Evolutionary conservation across 768 basidiomycete species (phyloP).

Genomic region (Lactarius sanguifluus): DNA sequence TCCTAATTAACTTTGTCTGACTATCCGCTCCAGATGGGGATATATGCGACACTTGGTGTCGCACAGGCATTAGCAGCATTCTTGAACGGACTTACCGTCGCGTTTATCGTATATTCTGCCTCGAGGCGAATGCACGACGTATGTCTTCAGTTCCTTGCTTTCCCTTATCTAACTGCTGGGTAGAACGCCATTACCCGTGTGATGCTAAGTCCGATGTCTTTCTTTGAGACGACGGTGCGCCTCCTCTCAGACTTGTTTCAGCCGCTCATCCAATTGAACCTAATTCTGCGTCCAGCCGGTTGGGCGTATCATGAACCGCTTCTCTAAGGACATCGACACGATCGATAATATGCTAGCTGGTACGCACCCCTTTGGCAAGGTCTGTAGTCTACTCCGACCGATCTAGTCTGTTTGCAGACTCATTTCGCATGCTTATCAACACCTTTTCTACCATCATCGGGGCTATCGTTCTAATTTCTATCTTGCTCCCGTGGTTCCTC

Average conservation of each 20-base stretch:
- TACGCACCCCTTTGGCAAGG: constrained; percentile 29
- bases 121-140: constrained; percentile 67
- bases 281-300: constrained; percentile 53
- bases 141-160: constrained; percentile 20
- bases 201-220: constrained; percentile 85
- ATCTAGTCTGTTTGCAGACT: constrained; percentile 42
- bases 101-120: constrained; percentile 73
- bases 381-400: constrained; percentile 14
- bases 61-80: constrained; percentile 68
- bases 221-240: constrained; percentile 81
- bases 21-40: constrained; percentile 58
- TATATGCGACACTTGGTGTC: constrained; percentile 74
- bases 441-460: constrained; percentile 69
- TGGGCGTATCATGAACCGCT: constrained; percentile 88
- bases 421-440: constrained; percentile 67
- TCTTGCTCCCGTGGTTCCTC: constrained; percentile 82
- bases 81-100: constrained; percentile 62
- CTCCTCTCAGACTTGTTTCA: neutral
- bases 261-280: constrained; percentile 24
- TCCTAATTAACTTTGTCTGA: neutral
- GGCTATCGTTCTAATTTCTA: constrained; percentile 74
- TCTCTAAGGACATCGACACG: constrained; percentile 85
- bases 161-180: neutral
- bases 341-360: constrained; percentile 72
- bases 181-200: constrained; percentile 65